These are phyloP conservation scores for Moricandia moricandioides DNA, from an alignment of 345 rosid genomes.

Conservation along the genomic window DNA sequence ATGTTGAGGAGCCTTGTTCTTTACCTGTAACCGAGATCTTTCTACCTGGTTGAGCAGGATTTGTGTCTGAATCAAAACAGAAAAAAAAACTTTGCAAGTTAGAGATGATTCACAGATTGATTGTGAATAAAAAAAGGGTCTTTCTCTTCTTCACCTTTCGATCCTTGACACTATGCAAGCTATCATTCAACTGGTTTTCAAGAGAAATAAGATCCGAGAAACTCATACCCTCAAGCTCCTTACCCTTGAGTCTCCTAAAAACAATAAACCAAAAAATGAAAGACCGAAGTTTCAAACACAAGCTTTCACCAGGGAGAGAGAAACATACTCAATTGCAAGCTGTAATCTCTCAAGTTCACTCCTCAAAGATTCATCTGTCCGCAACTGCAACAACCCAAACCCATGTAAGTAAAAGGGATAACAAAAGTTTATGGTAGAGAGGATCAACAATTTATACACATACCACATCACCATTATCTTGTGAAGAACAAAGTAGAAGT, in stretches of 20 bases:
- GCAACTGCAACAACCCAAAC: slow-evolving; percentile 11
- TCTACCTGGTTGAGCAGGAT: slow-evolving; percentile 29
- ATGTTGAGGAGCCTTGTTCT: not conserved
- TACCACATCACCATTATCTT: slow-evolving; percentile 23
- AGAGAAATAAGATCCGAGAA: slow-evolving; percentile 33
- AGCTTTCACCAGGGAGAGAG: not conserved
- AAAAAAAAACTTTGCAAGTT: not conserved
- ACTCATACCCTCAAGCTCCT: slow-evolving; percentile 34
- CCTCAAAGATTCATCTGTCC: slow-evolving; percentile 11
- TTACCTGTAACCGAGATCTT: slow-evolving; percentile 32
- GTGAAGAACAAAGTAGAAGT: slow-evolving; percentile 23
- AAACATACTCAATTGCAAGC: slow-evolving; percentile 36
- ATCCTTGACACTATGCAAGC: slow-evolving; percentile 37
- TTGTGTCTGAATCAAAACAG: slow-evolving; percentile 26
- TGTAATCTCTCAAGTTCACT: slow-evolving; percentile 31
- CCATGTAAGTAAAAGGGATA: not conserved
- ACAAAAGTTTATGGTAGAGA: not conserved
- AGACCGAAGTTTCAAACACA: not conserved
- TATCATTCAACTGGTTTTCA: slow-evolving; percentile 34
- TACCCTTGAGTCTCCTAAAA: slow-evolving; percentile 35
- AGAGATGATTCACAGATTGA: not conserved
- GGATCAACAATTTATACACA: not conserved
- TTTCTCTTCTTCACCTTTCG: slow-evolving; percentile 26
- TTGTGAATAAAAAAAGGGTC: not conserved
- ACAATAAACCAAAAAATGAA: not conserved